Evolutionary conservation across 768 basidiomycete species (phyloP).

Genomic region (Thelephora aurantiotincta): DNA sequence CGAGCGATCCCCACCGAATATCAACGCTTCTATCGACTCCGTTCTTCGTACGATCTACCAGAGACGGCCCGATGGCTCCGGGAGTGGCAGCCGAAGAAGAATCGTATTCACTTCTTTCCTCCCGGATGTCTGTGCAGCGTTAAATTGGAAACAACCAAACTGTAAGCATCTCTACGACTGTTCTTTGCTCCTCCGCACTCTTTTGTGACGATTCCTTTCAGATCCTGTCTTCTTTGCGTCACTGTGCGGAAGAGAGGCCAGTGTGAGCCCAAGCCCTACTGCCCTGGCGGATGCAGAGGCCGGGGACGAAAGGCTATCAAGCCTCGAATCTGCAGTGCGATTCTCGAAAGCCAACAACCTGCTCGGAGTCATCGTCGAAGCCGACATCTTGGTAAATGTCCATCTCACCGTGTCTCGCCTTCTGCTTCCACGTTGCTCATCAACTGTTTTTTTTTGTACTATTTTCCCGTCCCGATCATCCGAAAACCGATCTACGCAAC

Average conservation of each 20-base stretch:
- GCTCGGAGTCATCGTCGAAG: slow-evolving; percentile 82
- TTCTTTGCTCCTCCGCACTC: background rate
- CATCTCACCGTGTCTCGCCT: background rate
- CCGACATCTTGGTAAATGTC: slow-evolving; percentile 62
- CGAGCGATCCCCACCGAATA: slow-evolving; percentile 40
- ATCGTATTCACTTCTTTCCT: slow-evolving; percentile 90
- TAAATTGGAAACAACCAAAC: slow-evolving; percentile 99
- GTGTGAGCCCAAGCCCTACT: slow-evolving; percentile 23
- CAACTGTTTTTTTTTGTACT: background rate
- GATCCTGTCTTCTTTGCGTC: slow-evolving; percentile 95
- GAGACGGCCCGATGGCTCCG: slow-evolving; percentile 37
- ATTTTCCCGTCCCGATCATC: background rate
- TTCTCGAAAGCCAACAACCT: slow-evolving; percentile 90
- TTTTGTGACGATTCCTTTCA: slow-evolving; percentile 15
- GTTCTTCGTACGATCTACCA: slow-evolving; percentile 76
- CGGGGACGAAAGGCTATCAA: slow-evolving; percentile 37
- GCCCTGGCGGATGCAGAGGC: slow-evolving; percentile 26
- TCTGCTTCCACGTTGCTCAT: background rate
- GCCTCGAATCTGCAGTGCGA: slow-evolving; percentile 83
- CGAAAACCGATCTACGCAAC: too few relatives aligned
- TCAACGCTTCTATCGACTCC: slow-evolving; percentile 75
- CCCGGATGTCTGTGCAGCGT: slow-evolving; percentile 74
- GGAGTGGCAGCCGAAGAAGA: slow-evolving; percentile 46
- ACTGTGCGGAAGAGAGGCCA: slow-evolving; percentile 56
- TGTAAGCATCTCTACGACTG: slow-evolving; percentile 36